Evolutionary conservation across 2,329 filamentous ascomycete species (phyloP).

Genomic region (Knufia fluminis): DNA sequence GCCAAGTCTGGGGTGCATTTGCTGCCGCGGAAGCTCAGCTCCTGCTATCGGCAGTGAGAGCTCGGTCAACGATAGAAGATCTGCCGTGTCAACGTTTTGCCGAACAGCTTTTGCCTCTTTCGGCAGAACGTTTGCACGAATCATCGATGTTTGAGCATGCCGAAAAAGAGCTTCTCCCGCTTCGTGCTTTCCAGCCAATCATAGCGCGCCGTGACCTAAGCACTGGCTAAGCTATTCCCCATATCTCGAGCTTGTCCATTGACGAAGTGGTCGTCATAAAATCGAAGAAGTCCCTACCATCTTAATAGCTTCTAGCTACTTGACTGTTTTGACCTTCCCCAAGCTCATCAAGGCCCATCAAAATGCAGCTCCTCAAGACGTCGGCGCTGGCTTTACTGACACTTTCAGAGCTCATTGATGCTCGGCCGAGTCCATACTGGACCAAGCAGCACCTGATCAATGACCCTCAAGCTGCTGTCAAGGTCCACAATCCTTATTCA

Average conservation of each 20-base stretch:
- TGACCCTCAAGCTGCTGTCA: conserved; percentile 24
- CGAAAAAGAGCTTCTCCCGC: not conserved
- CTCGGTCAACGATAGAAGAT: not conserved
- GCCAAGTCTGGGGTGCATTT: too few relatives aligned
- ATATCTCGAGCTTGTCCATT: not conserved
- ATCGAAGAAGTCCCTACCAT: not conserved
- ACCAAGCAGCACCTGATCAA: conserved; percentile 30
- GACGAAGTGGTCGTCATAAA: not conserved
- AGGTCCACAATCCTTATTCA: conserved; percentile 44
- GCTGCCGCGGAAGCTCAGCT: too few relatives aligned
- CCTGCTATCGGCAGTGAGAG: too few relatives aligned
- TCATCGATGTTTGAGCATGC: not conserved
- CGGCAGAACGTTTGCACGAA: conserved; percentile 7
- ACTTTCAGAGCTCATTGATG: conserved; percentile 3
- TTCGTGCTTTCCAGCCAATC: conserved; percentile 1
- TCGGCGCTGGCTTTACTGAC: conserved; percentile 6
- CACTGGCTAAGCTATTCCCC: conserved; percentile 2
- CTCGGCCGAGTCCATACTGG: conserved; percentile 7
- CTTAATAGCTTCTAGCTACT: not conserved
- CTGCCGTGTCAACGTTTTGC: not conserved
- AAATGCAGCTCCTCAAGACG: conserved; percentile 6
- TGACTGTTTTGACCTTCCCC: not conserved
- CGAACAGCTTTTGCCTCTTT: not conserved
- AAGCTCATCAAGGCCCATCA: not conserved
- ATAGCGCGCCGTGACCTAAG: not conserved